Evolutionary conservation across 345 rosid species (phyloP).

Genomic region (Microcos paniculata): DNA sequence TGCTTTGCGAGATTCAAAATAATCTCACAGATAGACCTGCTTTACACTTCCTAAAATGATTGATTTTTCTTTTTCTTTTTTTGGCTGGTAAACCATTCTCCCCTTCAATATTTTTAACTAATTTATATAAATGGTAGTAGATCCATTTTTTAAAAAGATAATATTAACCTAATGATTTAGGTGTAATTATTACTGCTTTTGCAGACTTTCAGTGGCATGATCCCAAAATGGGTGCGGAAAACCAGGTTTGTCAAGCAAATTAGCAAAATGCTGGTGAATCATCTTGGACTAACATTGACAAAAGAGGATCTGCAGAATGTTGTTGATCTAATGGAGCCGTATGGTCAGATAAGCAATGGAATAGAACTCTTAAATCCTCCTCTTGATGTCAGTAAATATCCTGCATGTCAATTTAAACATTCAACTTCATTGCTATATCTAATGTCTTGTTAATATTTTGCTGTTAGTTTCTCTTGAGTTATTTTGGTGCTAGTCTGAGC

Average conservation of each 20-base stretch:
- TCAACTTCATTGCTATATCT: constrained; percentile 9
- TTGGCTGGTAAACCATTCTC: background rate
- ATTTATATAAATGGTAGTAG: background rate
- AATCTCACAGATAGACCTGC: background rate
- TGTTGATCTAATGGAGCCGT: constrained; percentile 97
- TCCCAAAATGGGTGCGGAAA: constrained; percentile 71
- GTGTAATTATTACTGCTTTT: constrained; percentile 19
- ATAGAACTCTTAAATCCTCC: constrained; percentile 84
- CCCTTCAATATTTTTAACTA: background rate
- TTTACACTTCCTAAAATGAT: background rate
- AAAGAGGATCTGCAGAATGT: constrained; percentile 83
- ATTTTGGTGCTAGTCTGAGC: background rate
- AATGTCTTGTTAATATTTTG: background rate
- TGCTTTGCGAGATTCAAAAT: background rate
- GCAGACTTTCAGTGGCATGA: constrained; percentile 67
- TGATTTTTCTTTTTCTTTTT: background rate
- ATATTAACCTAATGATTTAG: background rate
- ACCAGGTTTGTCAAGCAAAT: constrained; percentile 51
- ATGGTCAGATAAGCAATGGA: constrained; percentile 94
- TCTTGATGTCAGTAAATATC: constrained; percentile 47
- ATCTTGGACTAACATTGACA: constrained; percentile 79
- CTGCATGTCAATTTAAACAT: constrained; percentile 1
- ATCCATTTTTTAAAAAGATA: background rate
- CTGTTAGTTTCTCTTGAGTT: background rate
- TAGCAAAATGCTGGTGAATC: constrained; percentile 81